Base-by-base conservation (phyloP, 2,329 filamentous ascomycete genomes). In the Microcera coccophila region DNA sequence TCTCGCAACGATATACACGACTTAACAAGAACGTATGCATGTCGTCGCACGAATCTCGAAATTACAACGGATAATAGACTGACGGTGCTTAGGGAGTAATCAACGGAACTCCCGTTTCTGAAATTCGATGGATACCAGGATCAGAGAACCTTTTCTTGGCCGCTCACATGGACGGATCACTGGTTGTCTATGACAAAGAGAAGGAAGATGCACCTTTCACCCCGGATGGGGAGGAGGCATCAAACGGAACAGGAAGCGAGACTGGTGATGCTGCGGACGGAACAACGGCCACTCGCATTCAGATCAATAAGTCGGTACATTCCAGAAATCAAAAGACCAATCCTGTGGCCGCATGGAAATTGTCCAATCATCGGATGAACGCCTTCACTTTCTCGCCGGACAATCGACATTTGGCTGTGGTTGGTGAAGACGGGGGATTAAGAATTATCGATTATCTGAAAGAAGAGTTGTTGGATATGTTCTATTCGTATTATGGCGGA, bases 181-280 rank as follows among this genome's bases (percentile, higher is more conserved):
- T 98, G 34, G 79, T 98, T 3, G 89, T 97, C 2, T 98, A 97
- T 56, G 93, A 98, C 67, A 98, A 97, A 67, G 90, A 96, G 61
- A 95, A 93, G 62, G 90, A 96, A 51, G 90, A 96, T 62, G 82
- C 84, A 1, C 74, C 82, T 2, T 93, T 95, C 58, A 74, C 80
- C 3, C 76, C 85, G 0, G 89, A 95, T 61, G 77, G 85, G 24
- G 73, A 79, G 42, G 61, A 47, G 28, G 38, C 54, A 20, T 57
- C 54, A 48, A 91, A 90, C 55, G 86, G 88, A 54, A 85, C 90
- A 62, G 80, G 82, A 3, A 62, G 59, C 53, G 63, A 69, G n/a
- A 51, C 59, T 4, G 62, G 61, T 22, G 66, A 69, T 37, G 57
- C 60, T 18, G 48, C 60, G 18, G 66, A 71, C 41, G 57, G 57